A percentile compares a stretch with the other conserved stretches of the same genome.
Conservation (phyloP, 768 basidiomycete species). For the Serendipita sp. region DNA sequence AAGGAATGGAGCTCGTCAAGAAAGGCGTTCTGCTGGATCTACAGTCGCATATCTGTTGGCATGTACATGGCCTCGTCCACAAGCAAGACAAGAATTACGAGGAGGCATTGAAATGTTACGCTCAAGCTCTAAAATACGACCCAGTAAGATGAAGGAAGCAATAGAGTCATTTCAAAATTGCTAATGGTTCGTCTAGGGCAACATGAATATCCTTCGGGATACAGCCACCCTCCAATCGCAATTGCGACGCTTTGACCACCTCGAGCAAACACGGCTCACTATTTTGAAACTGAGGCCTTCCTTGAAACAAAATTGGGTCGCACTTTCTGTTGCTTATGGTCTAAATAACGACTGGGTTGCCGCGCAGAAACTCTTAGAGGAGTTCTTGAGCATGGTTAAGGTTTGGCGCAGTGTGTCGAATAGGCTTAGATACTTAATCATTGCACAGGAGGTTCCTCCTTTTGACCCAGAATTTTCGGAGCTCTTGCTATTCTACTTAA, state of each 20-base stretch:
- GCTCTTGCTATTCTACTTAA: slow-evolving; percentile 59
- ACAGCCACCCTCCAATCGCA: slow-evolving; percentile 81
- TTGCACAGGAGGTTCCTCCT: slow-evolving; percentile 47
- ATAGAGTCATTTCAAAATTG: not conserved
- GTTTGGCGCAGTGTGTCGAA: slow-evolving; percentile 22
- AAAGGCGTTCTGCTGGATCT: slow-evolving; percentile 69
- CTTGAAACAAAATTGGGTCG: slow-evolving; percentile 79
- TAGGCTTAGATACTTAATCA: not conserved
- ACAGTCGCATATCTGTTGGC: slow-evolving; percentile 92
- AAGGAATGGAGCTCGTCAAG: slow-evolving; percentile 71
- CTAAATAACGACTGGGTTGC: slow-evolving; percentile 59
- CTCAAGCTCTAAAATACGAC: slow-evolving; percentile 76
- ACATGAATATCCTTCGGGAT: slow-evolving; percentile 84
- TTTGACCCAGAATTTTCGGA: slow-evolving; percentile 78
- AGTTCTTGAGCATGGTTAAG: slow-evolving; percentile 57
- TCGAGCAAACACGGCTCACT: slow-evolving; percentile 68
- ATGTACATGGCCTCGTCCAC: slow-evolving; percentile 89
- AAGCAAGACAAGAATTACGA: slow-evolving; percentile 91
- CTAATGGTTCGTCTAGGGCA: slow-evolving; percentile 42
- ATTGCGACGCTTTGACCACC: slow-evolving; percentile 56
- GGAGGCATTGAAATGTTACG: slow-evolving; percentile 85
- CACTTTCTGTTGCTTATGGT: slow-evolving; percentile 75
- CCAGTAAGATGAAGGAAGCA: slow-evolving; percentile 35
- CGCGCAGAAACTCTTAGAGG: slow-evolving; percentile 55
- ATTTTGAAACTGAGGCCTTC: slow-evolving; percentile 69